These are phyloP conservation scores for Carex parvula DNA, from an alignment of 176 grass and related monocot genomes.

Conservation along the genomic window DNA sequence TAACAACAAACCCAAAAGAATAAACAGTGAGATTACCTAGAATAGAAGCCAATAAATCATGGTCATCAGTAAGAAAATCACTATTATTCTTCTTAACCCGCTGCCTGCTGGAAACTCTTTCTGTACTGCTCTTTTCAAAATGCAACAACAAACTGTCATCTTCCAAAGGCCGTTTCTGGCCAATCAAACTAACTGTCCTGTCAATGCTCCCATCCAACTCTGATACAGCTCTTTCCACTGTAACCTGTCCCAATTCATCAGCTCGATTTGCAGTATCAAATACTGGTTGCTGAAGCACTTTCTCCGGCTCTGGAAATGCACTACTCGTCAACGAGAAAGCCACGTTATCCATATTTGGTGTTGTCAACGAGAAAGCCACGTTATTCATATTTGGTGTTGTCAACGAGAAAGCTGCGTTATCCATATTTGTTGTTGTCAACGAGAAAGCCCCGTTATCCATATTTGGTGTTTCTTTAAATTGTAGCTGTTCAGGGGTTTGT, in stretches of 20 bases:
- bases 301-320: slow-evolving; percentile 72
- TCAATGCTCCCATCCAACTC: slow-evolving; percentile 90
- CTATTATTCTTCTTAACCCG: slow-evolving; percentile 41
- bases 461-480: slow-evolving; percentile 29
- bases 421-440: not conserved
- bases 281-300: slow-evolving; percentile 63
- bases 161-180: slow-evolving; percentile 73
- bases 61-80: slow-evolving; percentile 61
- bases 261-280: slow-evolving; percentile 34
- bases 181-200: slow-evolving; percentile 63
- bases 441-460: slow-evolving; percentile 36
- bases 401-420: no score
- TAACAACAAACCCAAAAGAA: not conserved
- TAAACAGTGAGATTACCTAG: slow-evolving; percentile 49
- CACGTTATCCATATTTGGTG: slow-evolving; percentile 35
- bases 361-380: slow-evolving; percentile 24
- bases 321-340: slow-evolving; percentile 26
- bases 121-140: slow-evolving; percentile 61
- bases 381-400: slow-evolving; percentile 33
- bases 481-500: slow-evolving; percentile 33
- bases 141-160: slow-evolving; percentile 47
- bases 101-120: slow-evolving; percentile 52
- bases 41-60: slow-evolving; percentile 92
- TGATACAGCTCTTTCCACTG: slow-evolving; percentile 65
- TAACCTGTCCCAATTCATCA: slow-evolving; percentile 76